These are phyloP conservation scores for Plasmodium knowlesi DNA, from an alignment of 169 alveolate species.

Conservation along the genomic window DNA sequence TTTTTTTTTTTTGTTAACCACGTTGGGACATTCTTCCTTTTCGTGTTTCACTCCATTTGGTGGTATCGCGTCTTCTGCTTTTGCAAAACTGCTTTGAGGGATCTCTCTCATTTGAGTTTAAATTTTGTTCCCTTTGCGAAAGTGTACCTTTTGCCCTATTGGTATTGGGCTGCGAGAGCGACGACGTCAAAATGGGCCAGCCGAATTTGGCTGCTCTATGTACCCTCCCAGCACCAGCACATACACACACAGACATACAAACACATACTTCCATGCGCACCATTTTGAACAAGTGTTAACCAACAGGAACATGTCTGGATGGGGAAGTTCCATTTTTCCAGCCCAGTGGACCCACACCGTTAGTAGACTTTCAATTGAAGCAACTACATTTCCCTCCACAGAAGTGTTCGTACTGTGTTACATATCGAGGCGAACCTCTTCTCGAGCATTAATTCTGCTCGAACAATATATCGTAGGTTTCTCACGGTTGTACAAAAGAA, in stretches of 20 bases:
- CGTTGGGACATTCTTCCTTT: not conserved
- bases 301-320: not conserved
- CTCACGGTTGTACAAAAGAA: not conserved
- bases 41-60: not conserved
- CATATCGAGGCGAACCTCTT: not conserved
- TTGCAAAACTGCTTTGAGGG: not conserved
- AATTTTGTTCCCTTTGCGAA: not conserved
- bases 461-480: not conserved
- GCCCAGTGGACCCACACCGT: not conserved
- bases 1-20: slow-evolving; percentile 2
- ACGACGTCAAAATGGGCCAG: not conserved
- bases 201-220: not conserved
- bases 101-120: not conserved
- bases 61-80: not conserved
- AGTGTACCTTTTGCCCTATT: not conserved
- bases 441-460: not conserved
- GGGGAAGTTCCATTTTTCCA: not conserved
- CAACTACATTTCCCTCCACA: no score
- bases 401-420: not conserved
- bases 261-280: not conserved
- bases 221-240: no score
- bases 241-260: no score
- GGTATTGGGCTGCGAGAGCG: not conserved
- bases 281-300: not conserved
- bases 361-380: no score